Evolutionary conservation across 1,139 yeast species (phyloP).

Genomic region (Geotrichum cucujoidarum): DNA sequence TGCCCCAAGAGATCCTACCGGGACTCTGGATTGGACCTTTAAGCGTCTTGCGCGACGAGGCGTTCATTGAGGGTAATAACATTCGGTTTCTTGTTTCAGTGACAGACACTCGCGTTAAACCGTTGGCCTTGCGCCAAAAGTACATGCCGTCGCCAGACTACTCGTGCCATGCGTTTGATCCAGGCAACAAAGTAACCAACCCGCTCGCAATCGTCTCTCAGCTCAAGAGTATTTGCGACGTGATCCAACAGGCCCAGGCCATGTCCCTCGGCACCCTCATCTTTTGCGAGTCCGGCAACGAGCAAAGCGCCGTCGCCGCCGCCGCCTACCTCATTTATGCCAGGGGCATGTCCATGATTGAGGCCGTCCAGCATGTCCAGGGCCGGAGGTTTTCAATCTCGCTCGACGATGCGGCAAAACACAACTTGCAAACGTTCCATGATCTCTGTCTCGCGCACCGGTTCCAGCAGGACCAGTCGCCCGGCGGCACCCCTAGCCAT

Average conservation of each 20-base stretch:
- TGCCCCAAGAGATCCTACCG: constrained; percentile 24
- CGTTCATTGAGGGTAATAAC: constrained; percentile 26
- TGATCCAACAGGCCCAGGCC: constrained; percentile 20
- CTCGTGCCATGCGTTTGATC: constrained; percentile 20
- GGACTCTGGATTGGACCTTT: constrained; percentile 35
- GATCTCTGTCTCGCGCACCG: constrained; percentile 24
- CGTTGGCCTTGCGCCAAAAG: constrained; percentile 15
- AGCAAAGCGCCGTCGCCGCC: constrained; percentile 32
- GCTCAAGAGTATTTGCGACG: constrained; percentile 21
- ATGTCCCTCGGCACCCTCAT: constrained; percentile 25
- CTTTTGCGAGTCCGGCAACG: constrained; percentile 37
- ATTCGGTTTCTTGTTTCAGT: constrained; percentile 28
- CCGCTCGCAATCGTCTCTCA: constrained; percentile 23
- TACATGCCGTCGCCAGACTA: constrained; percentile 19
- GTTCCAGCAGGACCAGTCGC: neutral
- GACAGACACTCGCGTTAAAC: constrained; percentile 7
- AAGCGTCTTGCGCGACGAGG: constrained; percentile 26
- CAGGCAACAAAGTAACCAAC: constrained; percentile 22
- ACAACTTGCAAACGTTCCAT: constrained; percentile 28
- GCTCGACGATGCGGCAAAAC: constrained; percentile 27
- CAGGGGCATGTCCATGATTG: constrained; percentile 21
- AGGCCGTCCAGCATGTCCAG: constrained; percentile 33
- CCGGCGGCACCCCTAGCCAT: neutral
- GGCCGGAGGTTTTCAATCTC: constrained; percentile 30
- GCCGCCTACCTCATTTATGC: constrained; percentile 31